A percentile compares a stretch with the other conserved stretches of the same genome.
Evolutionary conservation across 2,329 filamentous ascomycete species (phyloP).

Genomic region (Penicillium sp.): DNA sequence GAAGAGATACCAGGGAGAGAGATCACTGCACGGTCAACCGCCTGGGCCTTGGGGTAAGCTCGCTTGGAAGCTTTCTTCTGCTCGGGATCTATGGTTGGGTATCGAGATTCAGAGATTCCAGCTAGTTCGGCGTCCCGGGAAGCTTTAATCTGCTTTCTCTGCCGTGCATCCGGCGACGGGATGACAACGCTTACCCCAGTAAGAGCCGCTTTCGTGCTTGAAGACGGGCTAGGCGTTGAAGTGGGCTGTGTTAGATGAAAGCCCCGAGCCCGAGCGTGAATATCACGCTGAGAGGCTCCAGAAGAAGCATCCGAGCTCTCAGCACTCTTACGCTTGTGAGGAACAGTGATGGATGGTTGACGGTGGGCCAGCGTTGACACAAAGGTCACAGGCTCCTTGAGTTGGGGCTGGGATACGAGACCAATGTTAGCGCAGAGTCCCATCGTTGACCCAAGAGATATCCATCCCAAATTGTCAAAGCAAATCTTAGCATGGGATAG

Average conservation of each 20-base stretch:
- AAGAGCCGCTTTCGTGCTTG: background rate
- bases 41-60: constrained; percentile 3
- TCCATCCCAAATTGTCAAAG: too few relatives aligned
- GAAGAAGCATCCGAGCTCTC: background rate
- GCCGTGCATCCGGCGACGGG: background rate
- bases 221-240: background rate
- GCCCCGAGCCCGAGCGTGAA: too few relatives aligned
- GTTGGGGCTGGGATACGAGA: too few relatives aligned
- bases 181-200: background rate
- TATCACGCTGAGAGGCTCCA: constrained; percentile 18
- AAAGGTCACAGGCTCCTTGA: constrained; percentile 2
- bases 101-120: background rate
- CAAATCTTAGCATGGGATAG: too few relatives aligned
- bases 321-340: constrained; percentile 16
- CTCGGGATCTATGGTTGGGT: constrained; percentile 10
- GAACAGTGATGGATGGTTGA: constrained; percentile 11
- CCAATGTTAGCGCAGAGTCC: too few relatives aligned
- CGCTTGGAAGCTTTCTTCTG: constrained; percentile 1
- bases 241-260: background rate
- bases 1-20: too few relatives aligned
- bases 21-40: constrained; percentile 2
- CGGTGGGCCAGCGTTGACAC: constrained; percentile 18
- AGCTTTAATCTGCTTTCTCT: background rate
- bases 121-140: background rate
- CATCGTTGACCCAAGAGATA: too few relatives aligned